Percentiles rank a stretch among this genome's conserved stretches.
phyloP scores from a whole-genome alignment of 345 rosid genomes.

The Hibiscus tridactylites region DNA sequence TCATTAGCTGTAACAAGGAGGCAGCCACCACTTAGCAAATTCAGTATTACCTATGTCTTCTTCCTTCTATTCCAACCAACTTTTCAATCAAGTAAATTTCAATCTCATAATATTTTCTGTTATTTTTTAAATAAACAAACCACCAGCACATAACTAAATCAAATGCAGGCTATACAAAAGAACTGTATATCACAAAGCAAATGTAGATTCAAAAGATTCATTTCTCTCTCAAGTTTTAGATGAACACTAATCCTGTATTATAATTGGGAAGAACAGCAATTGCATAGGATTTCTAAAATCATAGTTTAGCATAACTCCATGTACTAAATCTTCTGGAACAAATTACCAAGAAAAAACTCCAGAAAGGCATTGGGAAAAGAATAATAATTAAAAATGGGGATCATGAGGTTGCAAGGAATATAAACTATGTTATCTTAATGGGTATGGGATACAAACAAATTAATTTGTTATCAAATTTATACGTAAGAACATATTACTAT shows the following conservation, averaged over 20 bases:
- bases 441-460: neutral
- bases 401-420: neutral
- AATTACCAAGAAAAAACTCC: neutral
- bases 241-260: neutral
- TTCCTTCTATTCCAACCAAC: neutral
- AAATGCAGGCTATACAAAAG: neutral
- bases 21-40: neutral
- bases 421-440: neutral
- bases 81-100: neutral
- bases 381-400: neutral
- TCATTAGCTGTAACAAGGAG: neutral
- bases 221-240: neutral
- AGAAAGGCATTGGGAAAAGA: neutral
- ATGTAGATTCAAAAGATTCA: neutral
- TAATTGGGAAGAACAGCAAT: neutral
- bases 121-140: neutral
- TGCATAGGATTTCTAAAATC: neutral
- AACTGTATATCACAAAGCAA: neutral
- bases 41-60: neutral
- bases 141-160: neutral
- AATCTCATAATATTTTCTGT: neutral
- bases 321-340: neutral
- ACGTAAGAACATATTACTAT: neutral
- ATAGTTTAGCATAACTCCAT: neutral
- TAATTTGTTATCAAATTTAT: neutral